Conservation (phyloP, 805 yeast species). For the Suhomyces tanzawaensis region DNA sequence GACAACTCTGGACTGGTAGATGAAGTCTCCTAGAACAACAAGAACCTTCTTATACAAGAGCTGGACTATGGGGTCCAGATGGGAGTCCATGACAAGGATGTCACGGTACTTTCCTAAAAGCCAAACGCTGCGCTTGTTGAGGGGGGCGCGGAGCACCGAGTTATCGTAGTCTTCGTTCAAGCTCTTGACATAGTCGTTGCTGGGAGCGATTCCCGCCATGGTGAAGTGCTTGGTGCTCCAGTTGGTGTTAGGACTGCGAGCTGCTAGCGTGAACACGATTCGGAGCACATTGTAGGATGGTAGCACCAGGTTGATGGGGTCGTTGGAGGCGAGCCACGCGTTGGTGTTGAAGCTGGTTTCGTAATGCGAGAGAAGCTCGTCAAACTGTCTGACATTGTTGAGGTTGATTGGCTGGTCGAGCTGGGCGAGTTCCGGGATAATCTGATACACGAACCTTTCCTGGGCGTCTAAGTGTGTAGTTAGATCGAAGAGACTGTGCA, state of each 20-base stretch:
- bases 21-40: slow-evolving; percentile 11
- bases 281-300: slow-evolving; percentile 28
- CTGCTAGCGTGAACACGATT: slow-evolving; percentile 31
- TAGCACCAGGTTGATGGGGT: slow-evolving; percentile 10
- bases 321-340: not conserved
- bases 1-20: slow-evolving; percentile 7
- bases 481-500: slow-evolving; percentile 6
- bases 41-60: slow-evolving; percentile 5
- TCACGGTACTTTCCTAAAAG: slow-evolving; percentile 14
- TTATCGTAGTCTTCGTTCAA: slow-evolving; percentile 19
- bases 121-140: slow-evolving; percentile 18
- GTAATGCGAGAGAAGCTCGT: slow-evolving; percentile 24
- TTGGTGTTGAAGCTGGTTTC: slow-evolving; percentile 17
- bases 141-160: slow-evolving; percentile 17
- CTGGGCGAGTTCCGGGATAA: slow-evolving; percentile 19
- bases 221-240: slow-evolving; percentile 20
- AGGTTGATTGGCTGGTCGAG: slow-evolving; percentile 17
- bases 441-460: slow-evolving; percentile 18
- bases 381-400: slow-evolving; percentile 27
- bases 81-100: not conserved
- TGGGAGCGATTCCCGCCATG: slow-evolving; percentile 19
- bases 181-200: slow-evolving; percentile 19
- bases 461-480: slow-evolving; percentile 15
- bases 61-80: slow-evolving; percentile 1
- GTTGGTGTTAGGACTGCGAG: slow-evolving; percentile 25